These are phyloP conservation scores for Chalciporus piperatus DNA, from an alignment of 768 basidiomycete genomes.

Conservation along the genomic window DNA sequence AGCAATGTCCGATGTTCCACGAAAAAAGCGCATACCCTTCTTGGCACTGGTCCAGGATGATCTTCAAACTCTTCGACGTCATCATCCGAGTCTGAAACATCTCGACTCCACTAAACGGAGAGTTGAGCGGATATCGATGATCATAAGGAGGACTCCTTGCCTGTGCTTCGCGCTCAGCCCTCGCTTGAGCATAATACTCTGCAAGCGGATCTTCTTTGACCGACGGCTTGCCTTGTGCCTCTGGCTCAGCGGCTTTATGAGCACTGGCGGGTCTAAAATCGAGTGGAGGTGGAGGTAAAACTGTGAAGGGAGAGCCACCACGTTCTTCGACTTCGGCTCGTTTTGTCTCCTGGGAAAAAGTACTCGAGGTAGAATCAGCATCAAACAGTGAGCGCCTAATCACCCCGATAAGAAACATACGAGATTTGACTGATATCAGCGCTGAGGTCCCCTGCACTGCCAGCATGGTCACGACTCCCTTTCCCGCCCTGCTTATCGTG, in stretches of 20 bases:
- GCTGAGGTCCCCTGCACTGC: slow-evolving; percentile 6
- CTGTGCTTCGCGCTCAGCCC: slow-evolving; percentile 42
- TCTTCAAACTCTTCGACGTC: slow-evolving; percentile 22
- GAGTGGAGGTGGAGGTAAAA: slow-evolving; percentile 27
- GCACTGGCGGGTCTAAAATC: slow-evolving; percentile 6
- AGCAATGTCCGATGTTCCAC: neutral
- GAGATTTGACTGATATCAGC: slow-evolving; percentile 46
- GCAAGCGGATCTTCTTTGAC: slow-evolving; percentile 52
- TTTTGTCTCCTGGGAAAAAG: slow-evolving; percentile 35
- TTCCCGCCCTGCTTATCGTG: slow-evolving; percentile 1
- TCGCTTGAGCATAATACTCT: slow-evolving; percentile 61
- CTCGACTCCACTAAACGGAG: slow-evolving; percentile 30
- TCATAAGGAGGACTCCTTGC: slow-evolving; percentile 28
- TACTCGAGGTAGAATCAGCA: slow-evolving; percentile 29
- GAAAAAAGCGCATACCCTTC: slow-evolving; percentile 22
- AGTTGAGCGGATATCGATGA: neutral
- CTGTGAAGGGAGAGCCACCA: slow-evolving; percentile 8
- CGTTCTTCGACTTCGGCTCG: neutral
- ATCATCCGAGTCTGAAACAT: slow-evolving; percentile 36
- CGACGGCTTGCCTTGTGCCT: neutral
- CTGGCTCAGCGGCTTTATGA: neutral
- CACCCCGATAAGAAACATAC: slow-evolving; percentile 31
- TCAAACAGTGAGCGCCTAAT: neutral
- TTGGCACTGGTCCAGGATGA: slow-evolving; percentile 20
- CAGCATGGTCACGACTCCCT: neutral